Conservation (phyloP, 352 stramenopile genomes). For the Pythium folliculosum region DNA sequence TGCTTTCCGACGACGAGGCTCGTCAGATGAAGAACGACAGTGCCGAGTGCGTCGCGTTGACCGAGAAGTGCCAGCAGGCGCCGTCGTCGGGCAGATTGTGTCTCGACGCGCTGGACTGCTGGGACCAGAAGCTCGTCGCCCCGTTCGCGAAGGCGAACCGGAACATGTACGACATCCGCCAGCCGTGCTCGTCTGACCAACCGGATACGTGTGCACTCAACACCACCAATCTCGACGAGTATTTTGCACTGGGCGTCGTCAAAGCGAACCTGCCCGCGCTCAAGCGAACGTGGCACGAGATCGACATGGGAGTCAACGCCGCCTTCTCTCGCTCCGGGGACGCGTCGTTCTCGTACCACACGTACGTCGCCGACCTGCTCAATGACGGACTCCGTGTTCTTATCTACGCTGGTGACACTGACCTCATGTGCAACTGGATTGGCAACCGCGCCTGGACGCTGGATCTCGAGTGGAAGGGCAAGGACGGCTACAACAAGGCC, state of each 20-base stretch:
- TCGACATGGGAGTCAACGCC: conserved; percentile 85
- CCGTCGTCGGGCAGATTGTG: conserved; percentile 34
- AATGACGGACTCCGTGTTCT: conserved; percentile 30
- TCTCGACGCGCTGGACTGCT: conserved; percentile 33
- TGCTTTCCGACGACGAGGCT: conserved; percentile 40
- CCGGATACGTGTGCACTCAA: conserved; percentile 21
- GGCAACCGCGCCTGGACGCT: conserved; percentile 91
- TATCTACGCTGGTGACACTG: conserved; percentile 64
- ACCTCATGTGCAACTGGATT: conserved; percentile 95
- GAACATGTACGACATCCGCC: conserved; percentile 67
- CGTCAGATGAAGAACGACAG: conserved; percentile 41
- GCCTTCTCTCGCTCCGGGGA: conserved; percentile 69
- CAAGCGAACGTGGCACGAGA: conserved; percentile 62
- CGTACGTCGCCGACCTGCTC: conserved; percentile 74
- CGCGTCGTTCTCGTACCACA: conserved; percentile 86
- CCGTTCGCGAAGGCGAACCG: conserved; percentile 34
- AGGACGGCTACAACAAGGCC: conserved; percentile 63
- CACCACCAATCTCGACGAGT: conserved; percentile 14
- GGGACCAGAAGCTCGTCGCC: conserved; percentile 31
- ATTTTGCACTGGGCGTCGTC: conserved; percentile 7
- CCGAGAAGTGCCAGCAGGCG: conserved; percentile 34
- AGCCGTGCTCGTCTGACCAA: conserved; percentile 26
- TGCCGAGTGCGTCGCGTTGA: conserved; percentile 32
- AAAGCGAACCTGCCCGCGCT: conserved; percentile 5
- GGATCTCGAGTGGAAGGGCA: conserved; percentile 83